Base-by-base conservation (phyloP, 2,329 filamentous ascomycete genomes). In the Lachnellula hyalina region DNA sequence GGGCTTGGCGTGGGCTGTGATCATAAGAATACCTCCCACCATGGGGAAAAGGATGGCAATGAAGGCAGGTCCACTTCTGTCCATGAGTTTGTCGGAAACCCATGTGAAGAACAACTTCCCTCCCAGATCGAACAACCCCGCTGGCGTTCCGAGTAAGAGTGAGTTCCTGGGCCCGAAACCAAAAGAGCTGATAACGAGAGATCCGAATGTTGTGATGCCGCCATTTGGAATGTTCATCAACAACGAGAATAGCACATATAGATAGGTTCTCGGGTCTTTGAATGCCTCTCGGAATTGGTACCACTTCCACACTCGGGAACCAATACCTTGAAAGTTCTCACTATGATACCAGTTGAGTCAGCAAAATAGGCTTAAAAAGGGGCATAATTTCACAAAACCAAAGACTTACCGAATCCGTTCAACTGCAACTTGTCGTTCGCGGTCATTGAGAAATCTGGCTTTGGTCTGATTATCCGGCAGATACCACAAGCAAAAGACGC, bases 11-110 rank as follows among this genome's bases (percentile, higher is more conserved):
- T 41, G 64, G 34, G 66, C 62, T 15, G 51, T 51, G 21, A 67
- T 63, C 64, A 68, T 66, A 56, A 66, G 62, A 49, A 66, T 64
- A 34, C 63, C 63, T 21, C 63, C 61, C 9, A 66, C 49, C 60
- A 68, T 65, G 4, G 63, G 60, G 17, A 68, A 57, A 1, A 68
- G 55, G 28, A 66, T 67, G 5, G 64, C 64, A n/a, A 67, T 54
- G 12, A 61, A 60, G 21, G 65, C 64, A 36, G 64, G 63, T 5
- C 64, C 47, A 3, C 61, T 56, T 17, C 65, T 60, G 50, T 68
- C 64, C 53, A 38, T 14, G 49, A 48, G 28, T 32, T 49, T 12
- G 28, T 35, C 5, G 50, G 14, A 25, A 48, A 47, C 19, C 41
- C 41, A 44, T 4, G 17, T 17, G 17, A 19, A 44, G 12, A 4